Conservation (phyloP, 345 rosid genomes). For the Dimocarpus longan region DNA sequence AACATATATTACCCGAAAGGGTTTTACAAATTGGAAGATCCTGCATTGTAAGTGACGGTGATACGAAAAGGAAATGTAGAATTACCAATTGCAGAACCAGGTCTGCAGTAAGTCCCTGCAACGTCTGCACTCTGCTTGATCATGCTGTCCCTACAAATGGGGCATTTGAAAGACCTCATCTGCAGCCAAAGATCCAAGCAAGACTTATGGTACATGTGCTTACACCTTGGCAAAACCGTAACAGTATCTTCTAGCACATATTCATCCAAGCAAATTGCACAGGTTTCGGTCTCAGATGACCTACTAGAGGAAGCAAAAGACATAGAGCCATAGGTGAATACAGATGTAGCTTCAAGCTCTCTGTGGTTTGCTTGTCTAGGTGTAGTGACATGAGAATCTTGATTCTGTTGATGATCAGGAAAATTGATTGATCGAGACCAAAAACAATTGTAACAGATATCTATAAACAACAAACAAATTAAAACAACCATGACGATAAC, state of each 20-base stretch:
- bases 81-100: background rate
- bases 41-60: background rate
- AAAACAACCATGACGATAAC: background rate
- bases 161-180: constrained; percentile 28
- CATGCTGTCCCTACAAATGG: constrained; percentile 29
- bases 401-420: constrained; percentile 16
- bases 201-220: constrained; percentile 38
- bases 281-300: background rate
- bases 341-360: background rate
- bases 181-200: constrained; percentile 37
- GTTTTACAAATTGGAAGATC: background rate
- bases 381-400: background rate
- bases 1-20: background rate
- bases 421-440: background rate
- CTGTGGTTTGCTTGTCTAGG: background rate
- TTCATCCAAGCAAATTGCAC: constrained; percentile 42
- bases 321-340: background rate
- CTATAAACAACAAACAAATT: background rate
- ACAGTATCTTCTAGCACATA: constrained; percentile 27
- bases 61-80: background rate
- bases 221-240: constrained; percentile 33
- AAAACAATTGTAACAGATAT: background rate
- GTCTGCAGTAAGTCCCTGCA: background rate
- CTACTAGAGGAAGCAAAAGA: background rate
- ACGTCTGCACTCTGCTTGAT: background rate